Conservation (phyloP, 805 yeast genomes). For the Myxozyma geophila region DNA sequence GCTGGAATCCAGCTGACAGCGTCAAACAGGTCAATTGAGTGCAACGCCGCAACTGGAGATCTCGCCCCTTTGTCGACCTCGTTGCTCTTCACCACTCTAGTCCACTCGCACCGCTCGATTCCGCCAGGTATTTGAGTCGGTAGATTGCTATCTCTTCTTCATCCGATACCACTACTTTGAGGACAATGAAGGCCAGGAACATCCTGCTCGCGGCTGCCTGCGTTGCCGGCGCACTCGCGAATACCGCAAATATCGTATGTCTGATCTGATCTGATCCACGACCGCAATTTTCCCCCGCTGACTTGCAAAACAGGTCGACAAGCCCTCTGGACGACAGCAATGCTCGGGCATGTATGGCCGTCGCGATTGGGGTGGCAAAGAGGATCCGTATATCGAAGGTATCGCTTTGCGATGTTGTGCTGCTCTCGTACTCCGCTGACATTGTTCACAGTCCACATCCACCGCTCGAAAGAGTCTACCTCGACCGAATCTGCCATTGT, state of each 20-base stretch:
- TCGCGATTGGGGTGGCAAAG: slow-evolving; percentile 83
- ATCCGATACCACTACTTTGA: too few species aligned
- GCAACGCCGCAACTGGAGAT: too few species aligned
- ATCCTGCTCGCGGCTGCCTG: neutral
- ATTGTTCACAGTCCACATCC: neutral
- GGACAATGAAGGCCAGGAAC: neutral
- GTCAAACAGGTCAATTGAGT: neutral
- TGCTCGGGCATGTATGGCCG: slow-evolving; percentile 92
- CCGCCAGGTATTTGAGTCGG: too few species aligned
- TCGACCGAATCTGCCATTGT: slow-evolving; percentile 49
- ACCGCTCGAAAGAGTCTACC: slow-evolving; percentile 1
- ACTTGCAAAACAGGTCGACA: slow-evolving; percentile 45
- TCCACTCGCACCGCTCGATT: too few species aligned
- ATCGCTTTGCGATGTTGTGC: slow-evolving; percentile 40
- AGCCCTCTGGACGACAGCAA: slow-evolving; percentile 60
- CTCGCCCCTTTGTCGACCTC: too few species aligned
- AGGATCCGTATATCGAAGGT: slow-evolving; percentile 65
- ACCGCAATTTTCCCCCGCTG: neutral
- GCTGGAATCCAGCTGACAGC: neutral
- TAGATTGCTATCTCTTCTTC: too few species aligned
- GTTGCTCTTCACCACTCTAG: too few species aligned
- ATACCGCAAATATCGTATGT: slow-evolving; percentile 13
- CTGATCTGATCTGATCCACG: neutral
- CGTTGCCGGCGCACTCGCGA: slow-evolving; percentile 4
- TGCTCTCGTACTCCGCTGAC: slow-evolving; percentile 30